Percentiles rank a stretch among this genome's conserved stretches.
Conservation (phyloP, 805 yeast species). For the Candida schatavii region DNA sequence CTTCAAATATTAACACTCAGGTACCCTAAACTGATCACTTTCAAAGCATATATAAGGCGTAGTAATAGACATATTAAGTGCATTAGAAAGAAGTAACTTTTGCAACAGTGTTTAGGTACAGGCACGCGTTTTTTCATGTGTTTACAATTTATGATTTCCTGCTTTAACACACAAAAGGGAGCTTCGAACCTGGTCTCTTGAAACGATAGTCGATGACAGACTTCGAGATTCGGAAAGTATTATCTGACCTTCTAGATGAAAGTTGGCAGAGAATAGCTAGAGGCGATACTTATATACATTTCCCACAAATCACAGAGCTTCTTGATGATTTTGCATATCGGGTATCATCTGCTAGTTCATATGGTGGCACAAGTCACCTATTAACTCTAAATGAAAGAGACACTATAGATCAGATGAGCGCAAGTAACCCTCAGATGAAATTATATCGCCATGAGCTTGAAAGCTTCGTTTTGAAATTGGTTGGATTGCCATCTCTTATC, state of each 20-base stretch:
- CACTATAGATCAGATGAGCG: conserved; percentile 10
- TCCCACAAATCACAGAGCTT: conserved; percentile 19
- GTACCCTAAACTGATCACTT: no score
- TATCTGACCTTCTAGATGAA: conserved; percentile 17
- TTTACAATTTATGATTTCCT: no score
- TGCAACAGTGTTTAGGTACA: neutral
- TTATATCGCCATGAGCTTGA: conserved; percentile 21
- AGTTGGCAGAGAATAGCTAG: conserved; percentile 18
- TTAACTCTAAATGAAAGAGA: conserved; percentile 12
- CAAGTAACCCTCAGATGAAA: conserved; percentile 10
- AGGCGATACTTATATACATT: conserved; percentile 15
- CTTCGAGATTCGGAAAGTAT: conserved; percentile 11
- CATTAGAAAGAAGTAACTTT: no score
- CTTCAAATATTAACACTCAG: no score
- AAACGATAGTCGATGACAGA: neutral
- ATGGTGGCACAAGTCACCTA: neutral
- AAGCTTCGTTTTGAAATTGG: conserved; percentile 23
- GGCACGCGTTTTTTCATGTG: neutral
- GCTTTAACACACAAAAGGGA: neutral
- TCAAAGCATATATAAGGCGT: no score
- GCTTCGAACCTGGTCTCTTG: neutral
- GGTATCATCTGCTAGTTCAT: neutral
- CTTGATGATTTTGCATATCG: conserved; percentile 12
- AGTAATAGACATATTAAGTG: no score
- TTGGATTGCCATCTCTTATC: conserved; percentile 16